A percentile compares a stretch with the other conserved stretches of the same genome.
Evolutionary conservation across 1,284 basidiomycete species (phyloP).

Genomic region (Boletus semigastroideus): DNA sequence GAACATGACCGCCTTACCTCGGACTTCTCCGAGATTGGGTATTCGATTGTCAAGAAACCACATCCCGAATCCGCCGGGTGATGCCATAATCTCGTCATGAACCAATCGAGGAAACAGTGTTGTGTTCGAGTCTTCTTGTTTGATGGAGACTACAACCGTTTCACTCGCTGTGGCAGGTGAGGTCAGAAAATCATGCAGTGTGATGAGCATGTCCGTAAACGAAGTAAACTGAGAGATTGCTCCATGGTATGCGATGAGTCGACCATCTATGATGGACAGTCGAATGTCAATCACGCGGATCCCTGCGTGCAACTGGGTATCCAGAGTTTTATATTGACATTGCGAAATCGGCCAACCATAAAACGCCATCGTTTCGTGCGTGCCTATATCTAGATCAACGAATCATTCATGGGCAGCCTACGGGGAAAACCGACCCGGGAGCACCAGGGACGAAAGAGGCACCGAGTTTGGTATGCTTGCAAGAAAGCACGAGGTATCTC

Average conservation of each 20-base stretch:
- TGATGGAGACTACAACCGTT: constrained; percentile 81
- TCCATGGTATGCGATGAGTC: constrained; percentile 80
- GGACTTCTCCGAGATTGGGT: constrained; percentile 75
- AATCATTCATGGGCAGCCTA: background rate
- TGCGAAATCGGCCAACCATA: constrained; percentile 80
- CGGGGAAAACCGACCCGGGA: constrained; percentile 59
- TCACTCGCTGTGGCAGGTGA: constrained; percentile 58
- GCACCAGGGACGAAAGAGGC: constrained; percentile 65
- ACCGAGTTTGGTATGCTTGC: constrained; percentile 64
- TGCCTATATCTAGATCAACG: constrained; percentile 42
- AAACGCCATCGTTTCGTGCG: constrained; percentile 78
- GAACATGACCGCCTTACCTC: constrained; percentile 80
- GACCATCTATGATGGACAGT: constrained; percentile 62
- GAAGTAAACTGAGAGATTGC: constrained; percentile 65
- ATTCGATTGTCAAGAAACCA: constrained; percentile 82
- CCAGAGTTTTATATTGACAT: constrained; percentile 61
- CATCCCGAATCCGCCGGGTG: constrained; percentile 59
- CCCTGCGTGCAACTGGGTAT: constrained; percentile 60
- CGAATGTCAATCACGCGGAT: constrained; percentile 83
- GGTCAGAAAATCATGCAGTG: constrained; percentile 65
- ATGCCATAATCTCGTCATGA: constrained; percentile 56
- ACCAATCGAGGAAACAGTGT: constrained; percentile 64
- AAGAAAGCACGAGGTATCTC: constrained; percentile 61
- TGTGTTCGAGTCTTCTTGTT: constrained; percentile 71
- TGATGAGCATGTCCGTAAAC: constrained; percentile 62